A percentile compares a stretch with the other conserved stretches of the same genome.
Evolutionary conservation across 495 filamentous ascomycete species (phyloP).

Genomic region (Astrothelium subdiscretum): DNA sequence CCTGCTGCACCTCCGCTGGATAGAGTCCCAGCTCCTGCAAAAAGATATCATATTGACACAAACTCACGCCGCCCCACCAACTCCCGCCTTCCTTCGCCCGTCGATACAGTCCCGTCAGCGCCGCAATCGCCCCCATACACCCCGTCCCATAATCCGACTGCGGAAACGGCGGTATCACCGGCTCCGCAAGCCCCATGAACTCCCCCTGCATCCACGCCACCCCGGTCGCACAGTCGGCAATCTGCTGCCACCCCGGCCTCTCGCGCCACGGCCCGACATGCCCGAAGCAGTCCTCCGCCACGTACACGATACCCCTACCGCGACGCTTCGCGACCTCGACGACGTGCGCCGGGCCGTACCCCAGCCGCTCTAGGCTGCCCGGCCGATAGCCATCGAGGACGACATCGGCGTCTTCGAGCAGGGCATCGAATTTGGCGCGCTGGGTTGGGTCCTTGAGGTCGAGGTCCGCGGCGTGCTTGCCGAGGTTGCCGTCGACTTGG

Average conservation of each 20-base stretch:
- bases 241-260: slow-evolving; percentile 46
- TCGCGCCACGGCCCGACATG: slow-evolving; percentile 42
- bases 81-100: slow-evolving; percentile 27
- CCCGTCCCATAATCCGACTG: slow-evolving; percentile 73
- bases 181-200: slow-evolving; percentile 58
- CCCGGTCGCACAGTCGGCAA: slow-evolving; percentile 37
- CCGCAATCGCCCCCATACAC: slow-evolving; percentile 24
- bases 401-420: slow-evolving; percentile 44
- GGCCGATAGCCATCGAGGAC: slow-evolving; percentile 48
- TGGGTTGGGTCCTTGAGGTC: slow-evolving; percentile 34
- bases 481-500: slow-evolving; percentile 43
- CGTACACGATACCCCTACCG: slow-evolving; percentile 37
- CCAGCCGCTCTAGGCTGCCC: slow-evolving; percentile 38
- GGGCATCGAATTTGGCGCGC: slow-evolving; percentile 28
- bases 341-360: slow-evolving; percentile 39
- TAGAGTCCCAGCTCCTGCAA: slow-evolving; percentile 54
- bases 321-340: slow-evolving; percentile 37
- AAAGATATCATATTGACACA: slow-evolving; percentile 59
- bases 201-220: slow-evolving; percentile 38
- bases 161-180: slow-evolving; percentile 69
- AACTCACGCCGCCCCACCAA: slow-evolving; percentile 13
- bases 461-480: slow-evolving; percentile 43
- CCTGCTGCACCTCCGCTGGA: slow-evolving; percentile 41
- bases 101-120: slow-evolving; percentile 25
- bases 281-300: slow-evolving; percentile 47